phyloP scores from a whole-genome alignment of 192 early-diverging fungal species.

The Mortierella hygrophila region DNA sequence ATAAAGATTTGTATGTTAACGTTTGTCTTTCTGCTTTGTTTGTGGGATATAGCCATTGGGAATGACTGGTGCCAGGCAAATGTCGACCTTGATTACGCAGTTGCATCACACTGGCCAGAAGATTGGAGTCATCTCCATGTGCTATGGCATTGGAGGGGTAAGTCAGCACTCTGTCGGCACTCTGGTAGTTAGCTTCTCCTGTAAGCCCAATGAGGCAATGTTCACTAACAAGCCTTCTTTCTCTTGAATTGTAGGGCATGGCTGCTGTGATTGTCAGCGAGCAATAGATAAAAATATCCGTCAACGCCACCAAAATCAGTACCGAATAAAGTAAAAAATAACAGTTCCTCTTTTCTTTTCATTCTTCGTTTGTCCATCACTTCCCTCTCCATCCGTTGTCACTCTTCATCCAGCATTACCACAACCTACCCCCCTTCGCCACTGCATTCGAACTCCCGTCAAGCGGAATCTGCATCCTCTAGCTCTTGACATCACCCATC shows the following conservation, averaged over 20 bases:
- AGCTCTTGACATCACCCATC: not conserved
- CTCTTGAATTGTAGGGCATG: conserved; percentile 25
- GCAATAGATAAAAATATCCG: not conserved
- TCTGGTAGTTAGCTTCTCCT: not conserved
- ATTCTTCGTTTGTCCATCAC: too few species aligned
- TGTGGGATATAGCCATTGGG: conserved; percentile 69
- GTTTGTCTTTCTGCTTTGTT: not conserved
- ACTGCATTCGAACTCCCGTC: not conserved
- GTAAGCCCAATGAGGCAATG: not conserved
- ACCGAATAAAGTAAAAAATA: not conserved
- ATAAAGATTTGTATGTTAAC: not conserved
- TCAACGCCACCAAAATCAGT: conserved; percentile 19
- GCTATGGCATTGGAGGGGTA: conserved; percentile 88
- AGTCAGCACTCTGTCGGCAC: not conserved
- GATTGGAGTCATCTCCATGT: conserved; percentile 92
- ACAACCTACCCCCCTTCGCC: not conserved
- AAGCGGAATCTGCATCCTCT: not conserved
- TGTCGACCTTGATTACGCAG: conserved; percentile 92
- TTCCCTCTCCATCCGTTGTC: not conserved
- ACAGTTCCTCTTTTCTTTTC: not conserved
- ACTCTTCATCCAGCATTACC: not conserved
- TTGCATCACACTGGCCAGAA: conserved; percentile 86
- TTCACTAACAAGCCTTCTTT: not conserved
- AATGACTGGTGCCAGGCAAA: conserved; percentile 93
- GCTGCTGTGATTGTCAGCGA: conserved; percentile 47